Percentiles rank a stretch among this genome's conserved stretches.
These are phyloP conservation scores for Mycena venus DNA, from an alignment of 768 basidiomycete species.

Conservation along the genomic window DNA sequence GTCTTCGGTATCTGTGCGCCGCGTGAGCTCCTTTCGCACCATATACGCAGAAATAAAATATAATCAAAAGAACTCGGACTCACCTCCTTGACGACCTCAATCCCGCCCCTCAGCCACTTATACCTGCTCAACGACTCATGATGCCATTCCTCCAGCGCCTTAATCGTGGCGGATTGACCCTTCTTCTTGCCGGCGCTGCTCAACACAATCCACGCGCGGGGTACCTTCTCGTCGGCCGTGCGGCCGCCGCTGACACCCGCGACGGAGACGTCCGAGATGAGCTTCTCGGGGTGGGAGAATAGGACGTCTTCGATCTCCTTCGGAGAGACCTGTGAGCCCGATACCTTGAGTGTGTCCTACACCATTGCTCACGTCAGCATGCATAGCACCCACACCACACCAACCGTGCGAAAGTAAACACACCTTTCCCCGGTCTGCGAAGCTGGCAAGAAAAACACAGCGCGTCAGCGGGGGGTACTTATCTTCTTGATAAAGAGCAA, in stretches of 20 bases:
- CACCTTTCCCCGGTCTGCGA: constrained; percentile 84
- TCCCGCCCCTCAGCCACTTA: constrained; percentile 83
- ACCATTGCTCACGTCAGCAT: neutral
- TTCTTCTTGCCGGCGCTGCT: constrained; percentile 65
- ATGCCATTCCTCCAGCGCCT: constrained; percentile 72
- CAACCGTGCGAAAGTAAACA: neutral
- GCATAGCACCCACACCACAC: neutral
- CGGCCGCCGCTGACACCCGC: constrained; percentile 82
- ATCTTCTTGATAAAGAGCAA: neutral
- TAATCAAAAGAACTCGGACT: no score
- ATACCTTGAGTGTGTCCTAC: constrained; percentile 85
- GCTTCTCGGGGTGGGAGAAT: constrained; percentile 69
- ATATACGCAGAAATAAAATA: neutral
- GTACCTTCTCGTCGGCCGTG: constrained; percentile 79
- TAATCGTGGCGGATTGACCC: constrained; percentile 56
- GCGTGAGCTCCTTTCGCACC: neutral
- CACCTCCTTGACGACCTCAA: constrained; percentile 76
- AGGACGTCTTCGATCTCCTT: constrained; percentile 81
- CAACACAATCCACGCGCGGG: constrained; percentile 85
- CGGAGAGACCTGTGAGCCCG: constrained; percentile 85
- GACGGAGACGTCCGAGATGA: constrained; percentile 77
- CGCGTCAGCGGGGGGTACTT: neutral
- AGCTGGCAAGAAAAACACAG: constrained; percentile 59
- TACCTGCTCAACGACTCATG: constrained; percentile 75
- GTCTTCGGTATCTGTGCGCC: constrained; percentile 75